Conservation (phyloP, 179 eudicot genomes). For the Amaranthus tricolor region DNA sequence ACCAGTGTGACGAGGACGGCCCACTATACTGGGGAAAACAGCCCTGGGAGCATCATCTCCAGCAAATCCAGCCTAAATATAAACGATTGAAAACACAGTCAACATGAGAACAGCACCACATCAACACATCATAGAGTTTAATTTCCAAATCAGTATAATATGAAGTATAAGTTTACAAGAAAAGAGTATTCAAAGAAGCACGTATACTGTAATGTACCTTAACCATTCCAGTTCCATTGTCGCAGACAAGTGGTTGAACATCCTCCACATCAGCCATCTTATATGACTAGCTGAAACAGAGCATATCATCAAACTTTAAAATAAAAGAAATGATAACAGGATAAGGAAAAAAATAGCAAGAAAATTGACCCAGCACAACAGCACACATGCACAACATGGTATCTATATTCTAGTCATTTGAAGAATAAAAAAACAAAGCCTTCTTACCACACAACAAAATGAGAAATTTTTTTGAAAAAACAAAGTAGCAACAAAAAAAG, state of each 20-base stretch:
- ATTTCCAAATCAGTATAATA: background rate
- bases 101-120: background rate
- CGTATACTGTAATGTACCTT: conserved; percentile 20
- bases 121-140: background rate
- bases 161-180: background rate
- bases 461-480: background rate
- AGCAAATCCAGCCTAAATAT: conserved; percentile 37
- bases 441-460: background rate
- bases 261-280: conserved; percentile 33
- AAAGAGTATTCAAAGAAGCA: background rate
- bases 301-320: background rate
- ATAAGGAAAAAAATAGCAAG: background rate
- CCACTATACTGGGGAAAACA: conserved; percentile 36
- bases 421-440: conserved; percentile 2
- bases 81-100: background rate
- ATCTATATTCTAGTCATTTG: background rate
- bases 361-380: background rate
- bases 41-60: conserved; percentile 42
- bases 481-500: background rate
- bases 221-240: conserved; percentile 40
- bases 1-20: conserved; percentile 47
- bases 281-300: conserved; percentile 16
- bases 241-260: conserved; percentile 38
- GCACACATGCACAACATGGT: background rate
- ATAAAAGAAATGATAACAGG: background rate